These are phyloP conservation scores for Aspergillus amoenus DNA, from an alignment of 2,329 filamentous ascomycete species.

Conservation along the genomic window DNA sequence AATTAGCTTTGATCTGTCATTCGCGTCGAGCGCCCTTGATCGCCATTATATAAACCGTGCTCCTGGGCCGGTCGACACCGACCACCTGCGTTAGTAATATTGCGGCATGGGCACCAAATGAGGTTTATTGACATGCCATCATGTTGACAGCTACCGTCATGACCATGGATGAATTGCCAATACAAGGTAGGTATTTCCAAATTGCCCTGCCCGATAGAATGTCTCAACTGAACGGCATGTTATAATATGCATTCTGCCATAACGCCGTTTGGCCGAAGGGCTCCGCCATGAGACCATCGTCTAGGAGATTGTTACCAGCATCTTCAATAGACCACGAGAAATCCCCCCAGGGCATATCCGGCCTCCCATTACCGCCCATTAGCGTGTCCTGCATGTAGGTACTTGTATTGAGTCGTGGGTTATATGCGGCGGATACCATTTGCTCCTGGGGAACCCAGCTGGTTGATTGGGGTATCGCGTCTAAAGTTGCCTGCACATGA, in stretches of 20 bases:
- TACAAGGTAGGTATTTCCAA: neutral
- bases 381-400: neutral
- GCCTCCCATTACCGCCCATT: neutral
- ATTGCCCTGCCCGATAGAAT: neutral
- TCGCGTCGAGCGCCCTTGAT: neutral
- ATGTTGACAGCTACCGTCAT: no score
- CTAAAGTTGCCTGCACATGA: neutral
- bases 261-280: neutral
- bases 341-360: conserved; percentile 1
- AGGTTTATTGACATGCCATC: neutral
- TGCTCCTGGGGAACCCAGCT: neutral
- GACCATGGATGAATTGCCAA: neutral
- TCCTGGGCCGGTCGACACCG: no score
- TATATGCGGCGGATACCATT: neutral
- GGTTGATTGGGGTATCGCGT: neutral
- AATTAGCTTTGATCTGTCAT: neutral
- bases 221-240: neutral
- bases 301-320: conserved; percentile 2
- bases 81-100: no score
- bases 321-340: conserved; percentile 9
- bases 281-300: neutral
- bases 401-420: neutral
- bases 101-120: no score
- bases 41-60: neutral
- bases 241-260: conserved; percentile 6